Evolutionary conservation across 2,329 filamentous ascomycete genomes (phyloP).

Genomic region (Coccinonectria pachysandricola): DNA sequence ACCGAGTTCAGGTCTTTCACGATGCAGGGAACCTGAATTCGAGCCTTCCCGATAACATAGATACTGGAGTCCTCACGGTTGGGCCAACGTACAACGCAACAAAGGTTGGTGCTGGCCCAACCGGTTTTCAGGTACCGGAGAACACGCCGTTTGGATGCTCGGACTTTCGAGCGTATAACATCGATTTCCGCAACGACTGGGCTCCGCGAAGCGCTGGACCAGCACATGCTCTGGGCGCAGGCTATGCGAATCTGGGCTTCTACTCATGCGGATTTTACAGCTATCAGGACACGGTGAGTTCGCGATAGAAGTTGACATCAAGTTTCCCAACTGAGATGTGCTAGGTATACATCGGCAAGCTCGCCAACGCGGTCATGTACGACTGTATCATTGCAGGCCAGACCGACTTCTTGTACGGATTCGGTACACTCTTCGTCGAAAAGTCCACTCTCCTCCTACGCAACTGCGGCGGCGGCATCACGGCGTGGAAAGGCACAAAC

Average conservation of each 20-base stretch:
- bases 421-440: slow-evolving; percentile 53
- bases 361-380: slow-evolving; percentile 56
- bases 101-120: slow-evolving; percentile 50
- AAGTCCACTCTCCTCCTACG: slow-evolving; percentile 44
- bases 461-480: slow-evolving; percentile 55
- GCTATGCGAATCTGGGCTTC: slow-evolving; percentile 55
- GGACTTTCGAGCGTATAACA: slow-evolving; percentile 57
- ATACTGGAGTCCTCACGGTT: slow-evolving; percentile 50
- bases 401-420: slow-evolving; percentile 60
- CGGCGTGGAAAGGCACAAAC: slow-evolving; percentile 56
- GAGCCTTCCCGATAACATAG: slow-evolving; percentile 47
- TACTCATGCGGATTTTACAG: slow-evolving; percentile 57
- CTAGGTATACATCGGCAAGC: slow-evolving; percentile 53
- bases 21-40: slow-evolving; percentile 39
- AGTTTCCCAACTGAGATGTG: background rate
- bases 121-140: slow-evolving; percentile 48
- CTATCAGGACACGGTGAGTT: slow-evolving; percentile 54
- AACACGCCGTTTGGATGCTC: slow-evolving; percentile 52
- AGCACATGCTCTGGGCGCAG: slow-evolving; percentile 48
- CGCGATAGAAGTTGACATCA: slow-evolving; percentile 3
- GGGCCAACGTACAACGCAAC: slow-evolving; percentile 54
- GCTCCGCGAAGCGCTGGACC: slow-evolving; percentile 41
- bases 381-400: slow-evolving; percentile 50
- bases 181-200: slow-evolving; percentile 54
- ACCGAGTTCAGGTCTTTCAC: slow-evolving; percentile 48